A percentile compares a stretch with the other conserved stretches of the same genome.
phyloP scores from a whole-genome alignment of 2,329 filamentous ascomycete genomes.

The Fusarium udum region DNA sequence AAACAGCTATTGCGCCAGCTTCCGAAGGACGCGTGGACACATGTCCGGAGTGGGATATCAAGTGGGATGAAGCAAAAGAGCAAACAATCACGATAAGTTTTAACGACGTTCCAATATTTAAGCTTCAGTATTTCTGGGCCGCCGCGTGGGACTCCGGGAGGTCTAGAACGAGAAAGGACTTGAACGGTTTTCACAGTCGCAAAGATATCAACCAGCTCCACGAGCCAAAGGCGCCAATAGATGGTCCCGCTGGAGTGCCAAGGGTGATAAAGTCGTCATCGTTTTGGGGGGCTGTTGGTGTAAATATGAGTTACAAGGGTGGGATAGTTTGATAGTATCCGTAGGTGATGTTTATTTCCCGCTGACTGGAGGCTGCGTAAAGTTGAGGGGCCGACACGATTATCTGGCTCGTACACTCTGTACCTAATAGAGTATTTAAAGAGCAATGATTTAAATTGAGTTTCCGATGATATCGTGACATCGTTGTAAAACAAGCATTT shows the following conservation, averaged over 20 bases:
- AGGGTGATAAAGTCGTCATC: conserved; percentile 12
- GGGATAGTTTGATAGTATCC: background rate
- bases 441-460: background rate
- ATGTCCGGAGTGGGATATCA: conserved; percentile 15
- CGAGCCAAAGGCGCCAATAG: background rate
- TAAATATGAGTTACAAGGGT: background rate
- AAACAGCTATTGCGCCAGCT: background rate
- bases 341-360: background rate
- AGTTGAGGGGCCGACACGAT: background rate
- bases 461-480: background rate
- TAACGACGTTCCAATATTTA: background rate
- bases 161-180: background rate
- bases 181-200: background rate
- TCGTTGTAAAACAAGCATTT: background rate
- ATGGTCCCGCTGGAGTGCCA: background rate
- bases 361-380: background rate
- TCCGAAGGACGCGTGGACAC: conserved; percentile 8
- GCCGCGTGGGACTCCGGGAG: background rate
- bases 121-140: conserved; percentile 11
- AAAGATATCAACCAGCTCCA: background rate
- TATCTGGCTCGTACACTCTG: background rate
- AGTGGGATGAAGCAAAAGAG: conserved; percentile 12
- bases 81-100: background rate
- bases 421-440: background rate
- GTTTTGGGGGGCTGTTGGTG: background rate